Percentiles rank a stretch among this genome's conserved stretches.
phyloP scores from a whole-genome alignment of 805 yeast species.

The Starmerella gropengiesseri region DNA sequence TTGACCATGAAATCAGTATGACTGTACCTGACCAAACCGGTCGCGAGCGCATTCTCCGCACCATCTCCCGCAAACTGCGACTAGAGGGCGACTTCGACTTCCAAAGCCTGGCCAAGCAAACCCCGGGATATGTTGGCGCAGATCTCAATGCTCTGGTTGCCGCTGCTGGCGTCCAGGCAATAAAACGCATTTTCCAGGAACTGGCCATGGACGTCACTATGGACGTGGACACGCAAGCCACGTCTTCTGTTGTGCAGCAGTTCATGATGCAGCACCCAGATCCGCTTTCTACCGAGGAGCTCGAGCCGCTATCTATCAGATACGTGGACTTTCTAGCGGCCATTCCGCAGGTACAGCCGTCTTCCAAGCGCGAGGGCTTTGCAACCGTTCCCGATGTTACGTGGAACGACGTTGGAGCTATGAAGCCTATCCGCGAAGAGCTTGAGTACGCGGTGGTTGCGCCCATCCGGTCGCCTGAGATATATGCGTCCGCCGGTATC shows the following conservation, averaged over 20 bases:
- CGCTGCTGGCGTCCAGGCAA: slow-evolving; percentile 91
- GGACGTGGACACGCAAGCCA: not conserved
- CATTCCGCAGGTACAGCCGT: slow-evolving; percentile 87
- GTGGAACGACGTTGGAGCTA: slow-evolving; percentile 92
- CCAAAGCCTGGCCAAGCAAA: slow-evolving; percentile 66
- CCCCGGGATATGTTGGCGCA: slow-evolving; percentile 98
- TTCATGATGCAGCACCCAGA: slow-evolving; percentile 67
- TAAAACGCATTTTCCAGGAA: slow-evolving; percentile 73
- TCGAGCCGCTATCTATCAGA: slow-evolving; percentile 63
- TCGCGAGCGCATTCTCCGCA: slow-evolving; percentile 59
- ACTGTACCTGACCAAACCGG: slow-evolving; percentile 89
- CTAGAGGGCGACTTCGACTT: slow-evolving; percentile 62
- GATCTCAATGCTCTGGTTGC: slow-evolving; percentile 87
- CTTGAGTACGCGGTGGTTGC: slow-evolving; percentile 95
- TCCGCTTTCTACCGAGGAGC: slow-evolving; percentile 64
- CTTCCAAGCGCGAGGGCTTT: slow-evolving; percentile 96
- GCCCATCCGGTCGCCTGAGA: slow-evolving; percentile 85
- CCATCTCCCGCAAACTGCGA: slow-evolving; percentile 60
- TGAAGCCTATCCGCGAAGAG: slow-evolving; percentile 69
- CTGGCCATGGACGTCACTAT: slow-evolving; percentile 16
- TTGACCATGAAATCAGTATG: slow-evolving; percentile 86
- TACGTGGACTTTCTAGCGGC: slow-evolving; percentile 75
- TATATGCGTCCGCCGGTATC: slow-evolving; percentile 82
- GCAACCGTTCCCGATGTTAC: slow-evolving; percentile 97
- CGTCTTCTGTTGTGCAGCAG: slow-evolving; percentile 20